phyloP scores from a whole-genome alignment of 306 rosid species.

The Morella rubra region DNA sequence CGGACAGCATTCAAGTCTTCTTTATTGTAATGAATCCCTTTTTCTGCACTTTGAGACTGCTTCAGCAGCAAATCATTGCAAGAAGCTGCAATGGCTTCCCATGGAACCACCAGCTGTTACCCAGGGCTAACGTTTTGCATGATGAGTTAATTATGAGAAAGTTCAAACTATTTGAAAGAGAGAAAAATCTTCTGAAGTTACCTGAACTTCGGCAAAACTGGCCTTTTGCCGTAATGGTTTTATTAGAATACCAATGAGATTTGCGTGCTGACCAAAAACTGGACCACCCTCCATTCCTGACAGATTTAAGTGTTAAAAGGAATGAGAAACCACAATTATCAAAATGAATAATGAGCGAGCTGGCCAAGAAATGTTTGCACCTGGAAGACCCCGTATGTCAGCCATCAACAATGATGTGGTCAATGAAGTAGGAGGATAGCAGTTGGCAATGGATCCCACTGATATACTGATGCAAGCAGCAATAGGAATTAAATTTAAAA shows the following conservation, averaged over 20 bases:
- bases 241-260: slow-evolving; percentile 71
- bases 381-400: slow-evolving; percentile 92
- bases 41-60: slow-evolving; percentile 41
- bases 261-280: slow-evolving; percentile 63
- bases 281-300: slow-evolving; percentile 97
- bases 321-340: slow-evolving; percentile 37
- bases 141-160: slow-evolving; percentile 56
- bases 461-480: slow-evolving; percentile 65
- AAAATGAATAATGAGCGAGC: slow-evolving; percentile 36
- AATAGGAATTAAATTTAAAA: slow-evolving; percentile 13
- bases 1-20: slow-evolving; percentile 33
- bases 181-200: slow-evolving; percentile 37
- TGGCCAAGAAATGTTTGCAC: slow-evolving; percentile 51
- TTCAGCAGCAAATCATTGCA: slow-evolving; percentile 59
- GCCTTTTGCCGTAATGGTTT: slow-evolving; percentile 83
- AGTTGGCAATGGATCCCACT: slow-evolving; percentile 79
- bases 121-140: slow-evolving; percentile 69
- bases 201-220: slow-evolving; percentile 91
- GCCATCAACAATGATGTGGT: slow-evolving; percentile 80
- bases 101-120: slow-evolving; percentile 95
- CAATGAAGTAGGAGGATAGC: slow-evolving; percentile 72
- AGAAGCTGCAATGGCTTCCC: slow-evolving; percentile 82
- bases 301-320: slow-evolving; percentile 38
- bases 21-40: slow-evolving; percentile 40
- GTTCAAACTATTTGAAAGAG: slow-evolving; percentile 26